Conservation (phyloP, 257 asterid species). For the Solanum microdontum region DNA sequence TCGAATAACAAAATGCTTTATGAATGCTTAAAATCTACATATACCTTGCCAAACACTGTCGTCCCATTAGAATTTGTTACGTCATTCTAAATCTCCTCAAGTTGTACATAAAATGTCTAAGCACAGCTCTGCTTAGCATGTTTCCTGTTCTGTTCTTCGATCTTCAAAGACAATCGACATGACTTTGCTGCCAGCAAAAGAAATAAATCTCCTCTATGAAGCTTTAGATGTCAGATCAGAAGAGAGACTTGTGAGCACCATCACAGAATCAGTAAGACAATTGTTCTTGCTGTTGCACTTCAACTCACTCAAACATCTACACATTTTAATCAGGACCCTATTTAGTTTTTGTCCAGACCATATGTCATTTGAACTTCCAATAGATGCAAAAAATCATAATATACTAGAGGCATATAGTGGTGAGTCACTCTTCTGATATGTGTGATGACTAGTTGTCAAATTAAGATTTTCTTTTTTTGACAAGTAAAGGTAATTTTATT, state of each 20-base stretch:
- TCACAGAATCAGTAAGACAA: slow-evolving; percentile 2
- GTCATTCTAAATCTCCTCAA: neutral
- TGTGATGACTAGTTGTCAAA: neutral
- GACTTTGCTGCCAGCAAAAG: neutral
- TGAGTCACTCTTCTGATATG: neutral
- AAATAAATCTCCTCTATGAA: neutral
- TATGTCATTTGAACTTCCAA: neutral
- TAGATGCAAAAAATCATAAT: neutral
- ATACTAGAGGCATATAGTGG: neutral
- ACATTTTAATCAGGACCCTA: neutral
- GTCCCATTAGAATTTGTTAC: neutral
- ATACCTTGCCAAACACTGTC: neutral
- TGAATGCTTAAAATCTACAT: neutral
- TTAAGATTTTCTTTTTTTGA: neutral
- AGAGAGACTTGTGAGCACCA: neutral
- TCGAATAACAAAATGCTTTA: neutral
- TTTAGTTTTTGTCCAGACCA: neutral
- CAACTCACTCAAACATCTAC: slow-evolving; percentile 28
- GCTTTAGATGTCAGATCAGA: neutral
- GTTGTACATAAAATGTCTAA: neutral
- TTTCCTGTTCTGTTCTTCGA: neutral
- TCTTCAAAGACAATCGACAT: neutral
- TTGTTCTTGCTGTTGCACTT: slow-evolving; percentile 2
- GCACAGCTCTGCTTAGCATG: neutral
- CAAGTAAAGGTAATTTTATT: neutral